phyloP scores from a whole-genome alignment of 495 filamentous ascomycete genomes.

The Tetracladium marchalianum region DNA sequence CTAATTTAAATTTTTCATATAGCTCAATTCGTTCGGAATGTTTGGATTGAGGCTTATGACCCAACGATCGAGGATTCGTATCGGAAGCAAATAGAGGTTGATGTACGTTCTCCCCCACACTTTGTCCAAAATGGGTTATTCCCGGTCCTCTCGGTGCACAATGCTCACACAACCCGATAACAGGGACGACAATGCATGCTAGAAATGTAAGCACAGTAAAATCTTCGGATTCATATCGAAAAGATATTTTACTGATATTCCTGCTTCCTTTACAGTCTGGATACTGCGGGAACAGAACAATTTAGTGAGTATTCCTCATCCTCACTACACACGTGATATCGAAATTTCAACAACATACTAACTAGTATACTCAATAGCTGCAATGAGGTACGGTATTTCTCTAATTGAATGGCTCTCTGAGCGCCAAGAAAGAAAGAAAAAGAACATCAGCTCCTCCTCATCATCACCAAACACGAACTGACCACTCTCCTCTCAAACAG shows the following conservation, averaged over 20 bases:
- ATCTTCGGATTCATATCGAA: constrained; percentile 8
- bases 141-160: constrained; percentile 3
- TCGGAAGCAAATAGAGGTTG: constrained; percentile 85
- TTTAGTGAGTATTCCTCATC: constrained; percentile 68
- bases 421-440: constrained; percentile 5
- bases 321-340: background rate
- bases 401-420: background rate
- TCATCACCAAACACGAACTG: constrained; percentile 18
- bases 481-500: constrained; percentile 29
- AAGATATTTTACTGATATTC: background rate
- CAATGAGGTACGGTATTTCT: constrained; percentile 51
- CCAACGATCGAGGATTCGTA: constrained; percentile 99
- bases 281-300: constrained; percentile 96
- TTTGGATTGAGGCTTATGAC: constrained; percentile 99
- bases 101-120: constrained; percentile 49
- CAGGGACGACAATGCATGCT: constrained; percentile 92
- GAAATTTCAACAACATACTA: background rate
- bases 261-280: constrained; percentile 49
- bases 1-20: constrained; percentile 12
- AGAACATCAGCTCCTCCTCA: background rate
- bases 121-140: constrained; percentile 3
- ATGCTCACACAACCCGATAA: constrained; percentile 5
- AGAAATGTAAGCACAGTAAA: constrained; percentile 65
- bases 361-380: constrained; percentile 32
- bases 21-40: constrained; percentile 99